These are phyloP conservation scores for Pseudogymnoascus sp. DNA, from an alignment of 2,329 filamentous ascomycete species.

Conservation along the genomic window DNA sequence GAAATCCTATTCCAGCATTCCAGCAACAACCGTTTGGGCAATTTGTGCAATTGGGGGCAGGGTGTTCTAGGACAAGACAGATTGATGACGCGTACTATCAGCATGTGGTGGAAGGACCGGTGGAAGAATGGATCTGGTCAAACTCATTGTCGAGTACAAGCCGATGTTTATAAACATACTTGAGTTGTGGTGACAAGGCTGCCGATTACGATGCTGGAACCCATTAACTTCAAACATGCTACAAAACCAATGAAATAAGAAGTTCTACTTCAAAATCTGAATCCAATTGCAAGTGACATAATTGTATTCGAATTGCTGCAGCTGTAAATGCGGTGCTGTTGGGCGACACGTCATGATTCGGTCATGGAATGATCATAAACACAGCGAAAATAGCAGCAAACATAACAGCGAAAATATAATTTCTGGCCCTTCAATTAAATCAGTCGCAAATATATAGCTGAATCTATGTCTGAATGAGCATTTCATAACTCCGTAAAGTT, in stretches of 20 bases:
- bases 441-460: background rate
- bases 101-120: constrained; percentile 31
- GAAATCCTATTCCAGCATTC: constrained; percentile 32
- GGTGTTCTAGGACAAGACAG: constrained; percentile 31
- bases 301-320: background rate
- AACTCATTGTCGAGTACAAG: constrained; percentile 29
- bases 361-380: background rate
- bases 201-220: constrained; percentile 30
- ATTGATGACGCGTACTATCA: constrained; percentile 32
- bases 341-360: background rate
- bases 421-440: background rate
- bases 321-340: background rate
- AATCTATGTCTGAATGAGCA: background rate
- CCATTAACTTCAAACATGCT: constrained; percentile 27
- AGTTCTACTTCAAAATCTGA: constrained; percentile 23
- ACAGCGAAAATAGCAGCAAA: background rate
- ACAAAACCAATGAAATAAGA: constrained; percentile 25
- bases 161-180: constrained; percentile 29
- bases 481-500: background rate
- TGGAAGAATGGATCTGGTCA: constrained; percentile 31
- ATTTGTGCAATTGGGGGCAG: constrained; percentile 27
- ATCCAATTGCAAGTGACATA: constrained; percentile 6
- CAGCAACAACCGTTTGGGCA: constrained; percentile 26
- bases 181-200: constrained; percentile 26
- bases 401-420: background rate